Evolutionary conservation across 352 stramenopile species (phyloP).

Genomic region (Globisporangium abappressorium): DNA sequence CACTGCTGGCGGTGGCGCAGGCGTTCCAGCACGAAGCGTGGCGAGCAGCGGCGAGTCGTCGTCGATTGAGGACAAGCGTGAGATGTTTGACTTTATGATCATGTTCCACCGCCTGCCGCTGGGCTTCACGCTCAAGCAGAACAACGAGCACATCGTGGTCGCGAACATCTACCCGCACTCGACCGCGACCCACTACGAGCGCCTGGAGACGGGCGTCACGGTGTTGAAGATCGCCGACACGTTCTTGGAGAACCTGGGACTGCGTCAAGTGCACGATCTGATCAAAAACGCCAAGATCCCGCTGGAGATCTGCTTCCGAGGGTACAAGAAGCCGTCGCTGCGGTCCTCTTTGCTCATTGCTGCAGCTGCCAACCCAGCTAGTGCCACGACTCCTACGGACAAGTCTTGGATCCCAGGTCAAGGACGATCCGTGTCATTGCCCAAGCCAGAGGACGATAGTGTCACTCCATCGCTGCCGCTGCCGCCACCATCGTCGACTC

Average conservation of each 20-base stretch:
- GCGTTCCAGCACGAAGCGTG: constrained; percentile 14
- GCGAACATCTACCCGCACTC: constrained; percentile 84
- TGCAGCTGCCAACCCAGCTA: constrained; percentile 2
- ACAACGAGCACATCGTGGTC: constrained; percentile 70
- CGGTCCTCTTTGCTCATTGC: constrained; percentile 14
- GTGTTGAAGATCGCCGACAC: constrained; percentile 73
- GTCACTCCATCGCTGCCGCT: neutral
- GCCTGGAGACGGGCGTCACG: constrained; percentile 60
- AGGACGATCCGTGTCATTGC: constrained; percentile 6
- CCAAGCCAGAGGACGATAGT: constrained; percentile 12
- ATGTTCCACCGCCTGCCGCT: constrained; percentile 84
- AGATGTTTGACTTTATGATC: constrained; percentile 67
- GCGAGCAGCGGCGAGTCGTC: constrained; percentile 27
- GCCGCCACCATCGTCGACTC: neutral
- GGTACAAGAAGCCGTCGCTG: constrained; percentile 30
- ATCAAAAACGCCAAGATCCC: constrained; percentile 77
- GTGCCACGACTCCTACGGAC: neutral
- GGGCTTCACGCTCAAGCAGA: constrained; percentile 83
- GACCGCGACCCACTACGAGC: constrained; percentile 67
- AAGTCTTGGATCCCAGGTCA: neutral
- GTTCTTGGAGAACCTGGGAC: constrained; percentile 50
- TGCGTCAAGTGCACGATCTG: constrained; percentile 82
- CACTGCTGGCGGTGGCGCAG: neutral
- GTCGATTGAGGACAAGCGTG: constrained; percentile 17
- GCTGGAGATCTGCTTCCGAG: constrained; percentile 64